Conservation (phyloP, 208 protist genomes). For the Angomonas ambiguus region DNA sequence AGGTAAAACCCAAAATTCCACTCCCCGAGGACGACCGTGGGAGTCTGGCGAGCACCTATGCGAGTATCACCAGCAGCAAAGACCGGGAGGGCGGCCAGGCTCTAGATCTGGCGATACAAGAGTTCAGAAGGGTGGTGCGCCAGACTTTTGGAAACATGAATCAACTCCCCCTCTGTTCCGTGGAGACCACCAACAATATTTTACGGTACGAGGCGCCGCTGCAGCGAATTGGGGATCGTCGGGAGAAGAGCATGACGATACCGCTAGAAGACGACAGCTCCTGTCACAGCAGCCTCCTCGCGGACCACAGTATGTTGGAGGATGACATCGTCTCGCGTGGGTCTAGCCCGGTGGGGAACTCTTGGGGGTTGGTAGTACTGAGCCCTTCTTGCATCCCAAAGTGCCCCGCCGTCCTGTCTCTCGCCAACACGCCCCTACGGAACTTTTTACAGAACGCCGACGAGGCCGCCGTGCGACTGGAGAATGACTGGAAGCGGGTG, state of each 20-base stretch:
- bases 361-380: constrained; percentile 4
- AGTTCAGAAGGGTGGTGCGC: neutral
- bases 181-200: neutral
- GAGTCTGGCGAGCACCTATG: neutral
- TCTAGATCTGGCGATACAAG: neutral
- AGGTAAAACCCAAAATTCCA: neutral
- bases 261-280: neutral
- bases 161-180: neutral
- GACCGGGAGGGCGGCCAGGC: neutral
- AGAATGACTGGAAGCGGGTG: neutral
- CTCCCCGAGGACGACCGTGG: neutral
- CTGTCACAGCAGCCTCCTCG: neutral
- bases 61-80: neutral
- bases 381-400: constrained; percentile 1
- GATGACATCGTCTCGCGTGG: neutral
- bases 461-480: neutral
- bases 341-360: constrained; percentile 2
- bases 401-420: neutral
- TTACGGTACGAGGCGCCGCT: constrained; percentile 4
- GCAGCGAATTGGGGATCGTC: neutral
- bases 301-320: neutral
- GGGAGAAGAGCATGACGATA: neutral
- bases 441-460: neutral
- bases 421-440: neutral
- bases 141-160: neutral